A percentile compares a stretch with the other conserved stretches of the same genome.
These are phyloP conservation scores for Phytopythium ostracodes DNA, from an alignment of 352 stramenopile genomes.

Conservation along the genomic window DNA sequence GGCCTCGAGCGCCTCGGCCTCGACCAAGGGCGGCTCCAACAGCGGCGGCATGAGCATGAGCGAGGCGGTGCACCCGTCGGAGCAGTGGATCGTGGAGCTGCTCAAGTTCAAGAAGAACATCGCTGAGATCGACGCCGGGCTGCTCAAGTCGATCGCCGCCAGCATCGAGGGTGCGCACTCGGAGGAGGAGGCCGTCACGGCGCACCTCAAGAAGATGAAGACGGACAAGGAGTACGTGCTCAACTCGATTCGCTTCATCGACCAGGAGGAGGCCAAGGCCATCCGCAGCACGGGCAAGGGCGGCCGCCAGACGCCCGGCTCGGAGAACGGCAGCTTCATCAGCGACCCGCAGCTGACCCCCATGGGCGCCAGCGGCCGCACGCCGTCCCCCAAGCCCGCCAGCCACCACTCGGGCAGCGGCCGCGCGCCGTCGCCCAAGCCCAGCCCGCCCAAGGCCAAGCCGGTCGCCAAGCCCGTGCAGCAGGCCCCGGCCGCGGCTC, in stretches of 20 bases:
- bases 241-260: constrained; percentile 88
- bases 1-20: constrained; percentile 8
- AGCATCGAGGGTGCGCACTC: constrained; percentile 44
- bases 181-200: constrained; percentile 65
- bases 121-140: constrained; percentile 63
- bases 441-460: constrained; percentile 10
- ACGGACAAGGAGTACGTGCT: constrained; percentile 87
- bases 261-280: constrained; percentile 87
- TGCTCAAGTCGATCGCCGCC: constrained; percentile 60
- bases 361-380: constrained; percentile 17
- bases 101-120: constrained; percentile 87
- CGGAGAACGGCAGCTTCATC: constrained; percentile 54
- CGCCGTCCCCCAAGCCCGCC: constrained; percentile 27
- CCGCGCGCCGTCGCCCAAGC: constrained; percentile 17
- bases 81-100: constrained; percentile 87
- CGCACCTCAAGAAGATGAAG: constrained; percentile 83
- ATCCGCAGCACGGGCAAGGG: constrained; percentile 78
- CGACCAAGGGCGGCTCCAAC: constrained; percentile 31
- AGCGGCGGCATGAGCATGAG: constrained; percentile 54
- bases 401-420: neutral
- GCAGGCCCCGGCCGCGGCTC: constrained; percentile 5
- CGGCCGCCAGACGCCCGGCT: constrained; percentile 41
- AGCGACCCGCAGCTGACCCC: constrained; percentile 32
- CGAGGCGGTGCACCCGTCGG: constrained; percentile 69
- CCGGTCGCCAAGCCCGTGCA: constrained; percentile 17